Evolutionary conservation across 495 filamentous ascomycete genomes (phyloP), one percentile per base, ranked within the genome.

Genomic region (Penicillium goetzii): DNA sequence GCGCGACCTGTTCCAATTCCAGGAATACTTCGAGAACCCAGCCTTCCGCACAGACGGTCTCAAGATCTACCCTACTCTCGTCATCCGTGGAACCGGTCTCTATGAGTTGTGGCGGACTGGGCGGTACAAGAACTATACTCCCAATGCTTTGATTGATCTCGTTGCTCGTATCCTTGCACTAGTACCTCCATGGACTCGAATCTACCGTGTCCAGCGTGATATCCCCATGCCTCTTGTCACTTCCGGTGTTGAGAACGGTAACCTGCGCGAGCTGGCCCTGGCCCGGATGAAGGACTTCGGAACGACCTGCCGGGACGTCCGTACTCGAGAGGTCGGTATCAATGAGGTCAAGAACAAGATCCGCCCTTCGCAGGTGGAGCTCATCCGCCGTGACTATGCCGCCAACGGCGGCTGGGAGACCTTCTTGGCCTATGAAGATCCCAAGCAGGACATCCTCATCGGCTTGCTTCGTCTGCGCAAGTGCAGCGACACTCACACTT

Each of bases 331-430:
- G 79, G 95, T 99, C 58, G 95, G 95, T 53, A 92, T 99, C 78
- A 97, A 98, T 73, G 95, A 99, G 76, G 93, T 99, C 61, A 98
- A 98, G 78, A 87, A 99, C 80, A 97, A 97, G 81, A 97, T 98
- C 66, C 86, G 95, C 9, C 95, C 95, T 0, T 93, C 91, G 61
- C 95, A 99, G 76, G 90, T 99, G 59, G 95, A 99, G 81, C 88
- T 98, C 38, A 88, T 98, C n/a, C 90, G 95, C 30, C 86, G 95
- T 49, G 95, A 99, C 80, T 99, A 99, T 73, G 83, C 87, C 0
- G 95, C 95, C 58, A 99, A 98, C 72, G 91, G 89, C 23, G 96
- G 95, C 15, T 99, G 95, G 95, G 95, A 99, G 77, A 98, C 96
- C 0, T 99, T 99, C 77, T 78, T 99, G 6, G 93, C 95, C 21